phyloP scores from a whole-genome alignment of 2,329 filamentous ascomycete species.

The Lizonia empirigonia region DNA sequence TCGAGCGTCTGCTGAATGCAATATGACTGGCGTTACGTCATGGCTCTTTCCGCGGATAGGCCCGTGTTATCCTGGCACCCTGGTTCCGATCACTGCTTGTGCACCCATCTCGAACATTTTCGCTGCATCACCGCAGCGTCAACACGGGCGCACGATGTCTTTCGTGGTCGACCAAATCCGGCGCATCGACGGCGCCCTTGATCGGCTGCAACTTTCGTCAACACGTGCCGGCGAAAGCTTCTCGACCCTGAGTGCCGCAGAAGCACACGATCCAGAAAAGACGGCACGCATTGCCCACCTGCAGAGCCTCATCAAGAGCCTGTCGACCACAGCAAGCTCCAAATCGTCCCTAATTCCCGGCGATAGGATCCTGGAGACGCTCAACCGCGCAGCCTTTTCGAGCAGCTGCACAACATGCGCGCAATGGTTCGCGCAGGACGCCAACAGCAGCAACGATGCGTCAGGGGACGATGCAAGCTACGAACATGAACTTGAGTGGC shows the following conservation, averaged over 20 bases:
- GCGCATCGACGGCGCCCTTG: constrained; percentile 63
- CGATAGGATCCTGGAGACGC: constrained; percentile 63
- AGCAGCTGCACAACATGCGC: constrained; percentile 46
- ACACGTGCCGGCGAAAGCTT: constrained; percentile 36
- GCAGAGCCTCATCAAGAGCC: constrained; percentile 69
- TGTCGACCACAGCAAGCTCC: constrained; percentile 72
- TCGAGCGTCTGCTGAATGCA: neutral
- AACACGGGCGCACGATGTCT: constrained; percentile 45
- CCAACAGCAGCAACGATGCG: constrained; percentile 25
- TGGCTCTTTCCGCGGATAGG: neutral
- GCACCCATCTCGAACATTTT: neutral
- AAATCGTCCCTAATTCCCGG: constrained; percentile 65
- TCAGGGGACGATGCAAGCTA: constrained; percentile 52
- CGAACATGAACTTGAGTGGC: constrained; percentile 84
- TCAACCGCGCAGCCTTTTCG: constrained; percentile 66
- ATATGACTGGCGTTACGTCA: constrained; percentile 15
- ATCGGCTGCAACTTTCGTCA: constrained; percentile 59
- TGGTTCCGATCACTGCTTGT: constrained; percentile 5
- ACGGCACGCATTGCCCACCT: constrained; percentile 62
- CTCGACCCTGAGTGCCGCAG: constrained; percentile 40
- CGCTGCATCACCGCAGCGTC: constrained; percentile 15
- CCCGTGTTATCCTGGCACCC: constrained; percentile 9
- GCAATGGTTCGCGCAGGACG: constrained; percentile 42
- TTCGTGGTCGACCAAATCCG: constrained; percentile 58
- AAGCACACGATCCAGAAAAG: constrained; percentile 47